Percentiles rank a stretch among this genome's conserved stretches.
These are phyloP conservation scores for sorghum (Sorghum bicolor) DNA, from an alignment of 176 grass and related monocot species.

Conservation along the genomic window Sorghum_bicolor_NCBIv3 NC_012875.2:56231001-56231500, in stretches of 20 bases:
- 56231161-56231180: background rate
- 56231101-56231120: background rate
- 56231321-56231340: constrained; percentile 13
- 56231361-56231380: constrained; percentile 66
- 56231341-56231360: constrained; percentile 8
- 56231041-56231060: constrained; percentile 7
- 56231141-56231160: background rate
- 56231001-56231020: background rate
- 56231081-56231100: background rate
- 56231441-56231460: constrained; percentile 73
- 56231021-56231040: background rate
- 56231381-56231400: constrained; percentile 82
- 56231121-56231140: background rate
- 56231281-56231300: constrained; percentile 10
- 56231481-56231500: constrained; percentile 72
- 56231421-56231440: constrained; percentile 88
- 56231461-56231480: constrained; percentile 70
- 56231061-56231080: background rate
- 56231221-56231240: background rate
- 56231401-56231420: constrained; percentile 71
- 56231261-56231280: constrained; percentile 4
- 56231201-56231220: background rate
- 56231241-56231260: constrained; percentile 6
- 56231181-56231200: no score
- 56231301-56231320: background rate